Conservation (phyloP, 2,329 filamentous ascomycete species). For the Pseudogymnoascus sp. region DNA sequence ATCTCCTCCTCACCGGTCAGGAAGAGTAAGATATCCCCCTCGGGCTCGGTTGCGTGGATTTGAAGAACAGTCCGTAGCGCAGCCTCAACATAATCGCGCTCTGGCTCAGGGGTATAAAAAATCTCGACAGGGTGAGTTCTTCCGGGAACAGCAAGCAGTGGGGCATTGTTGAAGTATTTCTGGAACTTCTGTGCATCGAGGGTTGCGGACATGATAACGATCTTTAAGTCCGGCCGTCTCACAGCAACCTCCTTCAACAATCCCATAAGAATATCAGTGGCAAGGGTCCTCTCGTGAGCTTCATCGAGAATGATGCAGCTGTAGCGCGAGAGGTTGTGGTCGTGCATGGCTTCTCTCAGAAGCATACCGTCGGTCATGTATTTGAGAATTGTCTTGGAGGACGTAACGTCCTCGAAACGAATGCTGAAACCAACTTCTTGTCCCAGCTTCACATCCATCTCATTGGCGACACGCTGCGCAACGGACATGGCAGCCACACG, state of each 20-base stretch:
- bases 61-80: constrained; percentile 90
- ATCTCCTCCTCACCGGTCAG: constrained; percentile 98
- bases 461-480: constrained; percentile 92
- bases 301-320: constrained; percentile 98
- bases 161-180: constrained; percentile 90
- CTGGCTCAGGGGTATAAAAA: constrained; percentile 94
- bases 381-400: constrained; percentile 83
- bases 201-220: constrained; percentile 98
- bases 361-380: constrained; percentile 99
- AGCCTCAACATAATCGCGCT: constrained; percentile 94
- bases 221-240: constrained; percentile 82
- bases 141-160: constrained; percentile 86
- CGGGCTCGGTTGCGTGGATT: constrained; percentile 85
- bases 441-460: constrained; percentile 88
- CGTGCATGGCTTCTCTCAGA: constrained; percentile 90
- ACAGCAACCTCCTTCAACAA: constrained; percentile 82
- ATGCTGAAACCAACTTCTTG: constrained; percentile 98
- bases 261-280: constrained; percentile 96
- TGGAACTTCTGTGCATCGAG: constrained; percentile 98
- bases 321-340: constrained; percentile 84
- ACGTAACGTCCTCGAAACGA: constrained; percentile 93
- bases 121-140: constrained; percentile 96
- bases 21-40: constrained; percentile 91
- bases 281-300: constrained; percentile 93
- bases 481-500: constrained; percentile 98